Conservation (phyloP, 345 rosid species). For the Lumnitzera littorea region DNA sequence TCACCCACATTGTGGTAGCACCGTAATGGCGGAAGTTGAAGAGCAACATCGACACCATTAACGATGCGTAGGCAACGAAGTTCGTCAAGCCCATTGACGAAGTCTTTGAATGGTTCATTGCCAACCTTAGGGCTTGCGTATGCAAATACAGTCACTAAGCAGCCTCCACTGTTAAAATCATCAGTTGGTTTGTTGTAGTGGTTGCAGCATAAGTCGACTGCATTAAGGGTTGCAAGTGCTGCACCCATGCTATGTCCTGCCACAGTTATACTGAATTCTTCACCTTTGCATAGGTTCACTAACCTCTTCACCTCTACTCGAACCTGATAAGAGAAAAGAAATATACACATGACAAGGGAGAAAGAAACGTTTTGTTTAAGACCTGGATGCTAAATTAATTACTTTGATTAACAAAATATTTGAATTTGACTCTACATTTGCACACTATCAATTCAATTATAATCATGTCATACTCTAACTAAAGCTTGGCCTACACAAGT, state of each 20-base stretch:
- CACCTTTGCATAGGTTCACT: constrained; percentile 41
- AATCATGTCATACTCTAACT: too few species aligned
- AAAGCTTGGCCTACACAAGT: too few species aligned
- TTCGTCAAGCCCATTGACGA: constrained; percentile 25
- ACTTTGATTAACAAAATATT: too few species aligned
- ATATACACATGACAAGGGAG: too few species aligned
- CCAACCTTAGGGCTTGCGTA: constrained; percentile 67
- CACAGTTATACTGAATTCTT: constrained; percentile 53
- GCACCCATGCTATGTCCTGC: constrained; percentile 63
- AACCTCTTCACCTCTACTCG: constrained; percentile 34
- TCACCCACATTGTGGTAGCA: constrained; percentile 42
- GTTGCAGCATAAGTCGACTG: constrained; percentile 47
- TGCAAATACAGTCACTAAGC: constrained; percentile 42
- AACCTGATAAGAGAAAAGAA: constrained; percentile 8
- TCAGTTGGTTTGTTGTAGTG: constrained; percentile 31
- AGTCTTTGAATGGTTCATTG: constrained; percentile 28
- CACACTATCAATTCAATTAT: too few species aligned
- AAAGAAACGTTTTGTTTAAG: too few species aligned
- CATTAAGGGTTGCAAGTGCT: constrained; percentile 49
- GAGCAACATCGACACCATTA: constrained; percentile 51
- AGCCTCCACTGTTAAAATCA: constrained; percentile 8
- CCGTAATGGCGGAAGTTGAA: constrained; percentile 33
- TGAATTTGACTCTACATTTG: too few species aligned
- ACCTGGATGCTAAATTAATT: too few species aligned
- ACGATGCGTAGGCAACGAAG: constrained; percentile 41